Evolutionary conservation across 768 basidiomycete species (phyloP).

Genomic region (Pleurotus salmoneostramineus): DNA sequence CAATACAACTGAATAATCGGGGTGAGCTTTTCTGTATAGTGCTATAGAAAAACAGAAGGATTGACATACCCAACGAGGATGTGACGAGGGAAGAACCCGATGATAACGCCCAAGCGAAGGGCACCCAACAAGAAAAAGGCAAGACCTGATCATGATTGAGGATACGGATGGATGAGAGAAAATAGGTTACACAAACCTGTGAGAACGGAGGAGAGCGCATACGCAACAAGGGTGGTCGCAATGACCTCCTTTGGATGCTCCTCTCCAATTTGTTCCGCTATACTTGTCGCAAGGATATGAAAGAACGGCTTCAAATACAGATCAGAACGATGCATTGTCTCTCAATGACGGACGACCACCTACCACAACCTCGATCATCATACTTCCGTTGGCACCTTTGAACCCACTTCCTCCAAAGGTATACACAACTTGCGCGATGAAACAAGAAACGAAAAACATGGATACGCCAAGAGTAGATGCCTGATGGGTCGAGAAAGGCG

Average conservation of each 20-base stretch:
- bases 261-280: conserved; percentile 69
- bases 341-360: conserved; percentile 21
- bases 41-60: neutral
- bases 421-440: conserved; percentile 78
- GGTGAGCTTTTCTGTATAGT: neutral
- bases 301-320: conserved; percentile 73
- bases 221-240: conserved; percentile 91
- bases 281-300: conserved; percentile 82
- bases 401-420: conserved; percentile 87
- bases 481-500: conserved; percentile 57
- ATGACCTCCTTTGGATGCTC: conserved; percentile 67
- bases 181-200: conserved; percentile 52
- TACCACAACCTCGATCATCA: conserved; percentile 99
- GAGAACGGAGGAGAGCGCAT: conserved; percentile 79
- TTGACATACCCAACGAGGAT: conserved; percentile 84
- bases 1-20: conserved; percentile 55
- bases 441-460: conserved; percentile 88
- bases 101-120: conserved; percentile 76
- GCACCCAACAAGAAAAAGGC: conserved; percentile 86
- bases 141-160: conserved; percentile 40
- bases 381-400: conserved; percentile 85
- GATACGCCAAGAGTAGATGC: conserved; percentile 90
- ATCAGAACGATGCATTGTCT: neutral
- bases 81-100: conserved; percentile 95
- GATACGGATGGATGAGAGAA: neutral